phyloP scores from a whole-genome alignment of 2,329 filamentous ascomycete species.

The Neofusicoccum ribis region DNA sequence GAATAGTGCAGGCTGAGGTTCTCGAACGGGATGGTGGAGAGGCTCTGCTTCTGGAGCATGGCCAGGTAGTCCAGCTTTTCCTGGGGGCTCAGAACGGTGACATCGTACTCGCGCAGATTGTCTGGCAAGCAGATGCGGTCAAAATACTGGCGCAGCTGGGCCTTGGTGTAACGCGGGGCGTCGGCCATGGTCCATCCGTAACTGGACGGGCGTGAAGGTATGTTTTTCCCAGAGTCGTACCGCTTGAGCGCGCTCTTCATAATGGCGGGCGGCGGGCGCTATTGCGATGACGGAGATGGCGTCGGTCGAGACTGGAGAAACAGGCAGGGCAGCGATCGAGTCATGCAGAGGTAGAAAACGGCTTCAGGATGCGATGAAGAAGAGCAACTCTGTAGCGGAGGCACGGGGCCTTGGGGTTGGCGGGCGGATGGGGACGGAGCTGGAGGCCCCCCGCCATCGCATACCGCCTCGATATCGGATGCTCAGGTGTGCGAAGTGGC shows the following conservation, averaged over 20 bases:
- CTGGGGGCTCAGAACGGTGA: conserved; percentile 26
- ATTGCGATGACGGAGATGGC: conserved; percentile 6
- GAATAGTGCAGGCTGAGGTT: conserved; percentile 56
- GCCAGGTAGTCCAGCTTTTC: conserved; percentile 32
- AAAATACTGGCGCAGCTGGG: conserved; percentile 37
- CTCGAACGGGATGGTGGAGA: conserved; percentile 56
- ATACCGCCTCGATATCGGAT: not conserved
- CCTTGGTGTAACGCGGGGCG: conserved; percentile 24
- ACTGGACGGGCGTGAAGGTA: not conserved
- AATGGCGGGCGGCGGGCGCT: not conserved
- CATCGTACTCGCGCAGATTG: conserved; percentile 28
- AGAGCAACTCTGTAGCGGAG: not conserved
- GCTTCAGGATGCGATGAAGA: not conserved
- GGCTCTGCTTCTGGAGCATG: conserved; percentile 41
- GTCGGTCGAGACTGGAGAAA: not conserved
- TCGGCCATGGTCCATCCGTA: conserved; percentile 7
- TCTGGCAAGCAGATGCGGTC: conserved; percentile 34
- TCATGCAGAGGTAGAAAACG: not conserved
- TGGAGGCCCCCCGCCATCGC: not conserved
- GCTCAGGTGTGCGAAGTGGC: not conserved
- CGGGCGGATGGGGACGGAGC: not conserved
- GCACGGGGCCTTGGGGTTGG: not conserved
- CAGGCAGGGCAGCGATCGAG: not conserved
- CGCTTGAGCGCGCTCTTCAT: conserved; percentile 14
- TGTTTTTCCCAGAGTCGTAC: conserved; percentile 4